A percentile compares a stretch with the other conserved stretches of the same genome.
These are phyloP conservation scores for Nemania sp. DNA, from an alignment of 2,329 filamentous ascomycete species.

Conservation along the genomic window DNA sequence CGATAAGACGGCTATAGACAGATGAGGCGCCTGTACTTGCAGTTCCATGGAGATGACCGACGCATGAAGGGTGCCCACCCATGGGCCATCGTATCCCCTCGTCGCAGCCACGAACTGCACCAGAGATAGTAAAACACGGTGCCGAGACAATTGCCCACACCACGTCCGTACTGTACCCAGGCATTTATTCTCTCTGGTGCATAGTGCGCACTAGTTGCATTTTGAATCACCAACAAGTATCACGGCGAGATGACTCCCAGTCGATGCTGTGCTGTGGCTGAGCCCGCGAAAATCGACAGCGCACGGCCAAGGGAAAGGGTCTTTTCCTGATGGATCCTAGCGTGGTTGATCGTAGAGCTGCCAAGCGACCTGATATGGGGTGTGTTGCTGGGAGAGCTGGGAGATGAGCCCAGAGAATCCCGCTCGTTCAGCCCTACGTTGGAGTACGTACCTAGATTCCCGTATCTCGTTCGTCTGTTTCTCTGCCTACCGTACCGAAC, in stretches of 20 bases:
- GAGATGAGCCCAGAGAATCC: constrained; percentile 10
- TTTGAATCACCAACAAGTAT: background rate
- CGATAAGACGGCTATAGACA: constrained; percentile 12
- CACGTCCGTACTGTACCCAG: background rate
- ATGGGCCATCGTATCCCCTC: too few relatives aligned
- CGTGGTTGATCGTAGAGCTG: background rate
- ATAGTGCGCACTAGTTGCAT: too few relatives aligned
- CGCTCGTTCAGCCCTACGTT: constrained; percentile 20
- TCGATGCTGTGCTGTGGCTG: constrained; percentile 16
- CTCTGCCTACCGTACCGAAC: too few relatives aligned
- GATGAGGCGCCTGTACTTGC: constrained; percentile 18
- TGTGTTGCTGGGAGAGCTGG: background rate
- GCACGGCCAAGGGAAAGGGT: too few relatives aligned
- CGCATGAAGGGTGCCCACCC: constrained; percentile 16
- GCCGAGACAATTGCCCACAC: background rate
- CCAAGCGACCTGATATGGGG: constrained; percentile 15
- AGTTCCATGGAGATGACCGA: constrained; percentile 28
- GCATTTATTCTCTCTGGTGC: too few relatives aligned
- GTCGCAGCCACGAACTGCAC: background rate
- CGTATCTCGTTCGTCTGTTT: constrained; percentile 18
- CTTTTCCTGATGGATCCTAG: too few relatives aligned
- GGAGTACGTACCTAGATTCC: too few relatives aligned
- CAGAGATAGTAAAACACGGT: constrained; percentile 20
- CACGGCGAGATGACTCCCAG: too few relatives aligned
- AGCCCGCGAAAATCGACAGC: constrained; percentile 1